Evolutionary conservation across 306 rosid species (phyloP).

Genomic region (Casuarina glauca): DNA sequence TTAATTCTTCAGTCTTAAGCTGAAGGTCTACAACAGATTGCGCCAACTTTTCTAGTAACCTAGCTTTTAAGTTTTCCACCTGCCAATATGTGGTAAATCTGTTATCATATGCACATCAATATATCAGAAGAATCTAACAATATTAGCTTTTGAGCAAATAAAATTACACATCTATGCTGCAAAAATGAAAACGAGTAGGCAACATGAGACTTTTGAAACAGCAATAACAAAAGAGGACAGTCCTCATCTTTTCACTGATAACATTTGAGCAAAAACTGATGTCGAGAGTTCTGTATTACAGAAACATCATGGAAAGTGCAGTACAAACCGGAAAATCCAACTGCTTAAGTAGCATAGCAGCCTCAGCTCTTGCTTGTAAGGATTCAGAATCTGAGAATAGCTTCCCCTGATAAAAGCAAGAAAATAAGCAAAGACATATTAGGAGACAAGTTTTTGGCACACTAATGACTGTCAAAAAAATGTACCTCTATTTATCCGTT

Average conservation of each 20-base stretch:
- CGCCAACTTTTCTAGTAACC: conserved; percentile 80
- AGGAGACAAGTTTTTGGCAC: conserved; percentile 16
- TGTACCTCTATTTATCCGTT: not conserved
- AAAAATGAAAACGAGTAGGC: not conserved
- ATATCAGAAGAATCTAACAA: conserved; percentile 3
- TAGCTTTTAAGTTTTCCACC: conserved; percentile 79
- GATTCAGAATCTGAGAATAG: conserved; percentile 91
- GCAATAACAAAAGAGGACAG: not conserved
- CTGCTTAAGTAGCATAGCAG: conserved; percentile 94
- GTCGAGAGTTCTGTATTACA: not conserved
- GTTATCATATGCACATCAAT: conserved; percentile 31
- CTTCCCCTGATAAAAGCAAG: conserved; percentile 61
- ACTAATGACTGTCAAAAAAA: conserved; percentile 5
- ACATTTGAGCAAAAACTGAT: not conserved
- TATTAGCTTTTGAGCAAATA: not conserved
- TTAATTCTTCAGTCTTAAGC: conserved; percentile 58
- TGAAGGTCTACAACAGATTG: conserved; percentile 66
- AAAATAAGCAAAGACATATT: conserved; percentile 31
- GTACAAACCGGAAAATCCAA: conserved; percentile 79
- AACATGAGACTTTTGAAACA: not conserved
- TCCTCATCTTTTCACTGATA: conserved; percentile 11
- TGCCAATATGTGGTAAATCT: conserved; percentile 44
- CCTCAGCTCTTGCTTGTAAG: conserved; percentile 90
- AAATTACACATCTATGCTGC: not conserved
- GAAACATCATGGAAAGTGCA: not conserved